Evolutionary conservation across 805 yeast species (phyloP), one percentile per base, ranked within the genome.

Genomic region (Komagataella ulmi): DNA sequence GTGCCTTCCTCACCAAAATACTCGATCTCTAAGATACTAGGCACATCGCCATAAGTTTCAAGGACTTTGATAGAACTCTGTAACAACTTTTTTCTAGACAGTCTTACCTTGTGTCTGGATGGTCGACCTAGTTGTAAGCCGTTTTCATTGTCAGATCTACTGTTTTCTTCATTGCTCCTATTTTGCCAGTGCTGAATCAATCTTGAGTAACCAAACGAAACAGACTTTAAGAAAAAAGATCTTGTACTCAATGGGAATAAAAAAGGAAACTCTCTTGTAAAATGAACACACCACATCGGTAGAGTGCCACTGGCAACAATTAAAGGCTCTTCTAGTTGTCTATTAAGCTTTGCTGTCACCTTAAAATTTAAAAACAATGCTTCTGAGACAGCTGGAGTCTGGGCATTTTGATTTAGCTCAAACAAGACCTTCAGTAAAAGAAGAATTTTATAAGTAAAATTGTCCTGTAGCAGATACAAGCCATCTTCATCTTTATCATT

Each of bases 1-100:
- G 96, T 83, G n/a, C 98, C 99, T 6, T 76, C 96, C 63, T 91
- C 99, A 56, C 84, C 89, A 55, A 75, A 80, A 59, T 85, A 91
- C 62, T 90, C 96, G 52, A 93, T 81, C 59, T 91, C 98, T 19
- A 91, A 67, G 3, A 86, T 71, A 24, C 88, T 84, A 1, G 96
- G 89, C n/a, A 83, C 75, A 0, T 85, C 68, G 0, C 93, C 95
- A 62, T 88, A 84, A 49, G 78, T 69, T 47, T 80, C 83, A 65
- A 93, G 69, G 1, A 90, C 85, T 59, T 87, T 87, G 50, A 85
- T 65, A 0, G 96, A 95, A 54, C 93, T 83, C 55, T 81, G 80
- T 49, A 93, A 71, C 23, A 91, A 64, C 56, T 77, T 77, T 12
- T 75, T 74, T 57, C 98, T 72, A 1, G 90, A 76, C 17, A 93